Evolutionary conservation across 495 filamentous ascomycete genomes (phyloP).

Genomic region (Penicillium steckii): DNA sequence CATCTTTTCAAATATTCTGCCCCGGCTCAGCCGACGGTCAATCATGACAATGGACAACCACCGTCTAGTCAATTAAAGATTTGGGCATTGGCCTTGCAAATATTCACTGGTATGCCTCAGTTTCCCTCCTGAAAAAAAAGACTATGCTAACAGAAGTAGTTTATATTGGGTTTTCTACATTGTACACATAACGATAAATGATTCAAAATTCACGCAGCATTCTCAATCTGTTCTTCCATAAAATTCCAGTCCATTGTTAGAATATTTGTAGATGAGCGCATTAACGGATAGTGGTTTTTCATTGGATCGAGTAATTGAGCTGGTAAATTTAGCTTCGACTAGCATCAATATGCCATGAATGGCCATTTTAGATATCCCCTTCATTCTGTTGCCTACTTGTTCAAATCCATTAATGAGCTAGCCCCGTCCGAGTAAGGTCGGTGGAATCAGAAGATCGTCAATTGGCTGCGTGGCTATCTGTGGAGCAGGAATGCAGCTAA

Average conservation of each 20-base stretch:
- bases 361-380: no score
- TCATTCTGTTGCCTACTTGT: no score
- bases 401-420: not conserved
- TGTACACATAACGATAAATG: not conserved
- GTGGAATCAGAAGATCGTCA: not conserved
- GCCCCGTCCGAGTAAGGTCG: not conserved
- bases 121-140: not conserved
- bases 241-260: no score
- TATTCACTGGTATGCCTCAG: not conserved
- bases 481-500: constrained; percentile 8
- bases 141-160: not conserved
- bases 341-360: no score
- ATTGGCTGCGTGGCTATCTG: not conserved
- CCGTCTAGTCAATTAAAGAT: not conserved
- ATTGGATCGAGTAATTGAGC: no score
- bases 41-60: not conserved
- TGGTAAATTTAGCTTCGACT: no score
- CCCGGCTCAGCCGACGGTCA: constrained; percentile 10
- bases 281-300: no score
- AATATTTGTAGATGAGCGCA: no score
- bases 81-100: not conserved
- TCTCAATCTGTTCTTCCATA: no score
- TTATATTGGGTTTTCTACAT: not conserved
- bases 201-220: not conserved
- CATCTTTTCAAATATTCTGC: constrained; percentile 11